phyloP scores from a whole-genome alignment of 2,329 filamentous ascomycete species.

The Paramyrothecium sp. region DNA sequence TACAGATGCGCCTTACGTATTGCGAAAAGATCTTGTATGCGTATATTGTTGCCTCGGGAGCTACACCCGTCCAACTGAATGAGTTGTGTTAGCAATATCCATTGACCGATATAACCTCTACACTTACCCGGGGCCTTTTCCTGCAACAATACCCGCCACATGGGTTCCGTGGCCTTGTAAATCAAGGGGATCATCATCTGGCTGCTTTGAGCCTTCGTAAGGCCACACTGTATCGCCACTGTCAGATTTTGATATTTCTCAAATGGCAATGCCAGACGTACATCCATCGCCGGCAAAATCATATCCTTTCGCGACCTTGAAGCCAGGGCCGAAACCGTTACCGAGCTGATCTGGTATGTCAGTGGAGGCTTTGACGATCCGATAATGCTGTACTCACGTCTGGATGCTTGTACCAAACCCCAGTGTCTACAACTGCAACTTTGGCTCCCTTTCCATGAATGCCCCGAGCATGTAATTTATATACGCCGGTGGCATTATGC shows the following conservation, averaged over 20 bases:
- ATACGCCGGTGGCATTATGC: slow-evolving; percentile 20
- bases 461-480: slow-evolving; percentile 18
- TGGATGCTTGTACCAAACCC: slow-evolving; percentile 21
- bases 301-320: slow-evolving; percentile 19
- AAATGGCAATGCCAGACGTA: too few relatives aligned
- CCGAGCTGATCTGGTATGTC: slow-evolving; percentile 17
- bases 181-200: slow-evolving; percentile 23
- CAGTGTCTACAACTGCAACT: slow-evolving; percentile 23
- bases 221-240: background rate
- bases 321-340: slow-evolving; percentile 17
- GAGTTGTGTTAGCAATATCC: too few relatives aligned
- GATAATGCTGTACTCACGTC: too few relatives aligned
- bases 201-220: slow-evolving; percentile 2
- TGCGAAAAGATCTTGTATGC: slow-evolving; percentile 24
- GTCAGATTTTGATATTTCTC: too few relatives aligned
- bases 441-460: slow-evolving; percentile 19
- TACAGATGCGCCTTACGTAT: too few relatives aligned
- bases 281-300: slow-evolving; percentile 16
- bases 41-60: slow-evolving; percentile 22
- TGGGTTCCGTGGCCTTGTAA: slow-evolving; percentile 25
- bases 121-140: slow-evolving; percentile 9
- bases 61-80: slow-evolving; percentile 21
- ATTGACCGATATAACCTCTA: too few relatives aligned
- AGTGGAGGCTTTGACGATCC: too few relatives aligned
- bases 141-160: slow-evolving; percentile 28